Percentiles rank a stretch among this genome's conserved stretches.
These are phyloP conservation scores for Hordeum vulgare DNA, from an alignment of 176 grass and related monocot species.

Conservation along the genomic window DNA sequence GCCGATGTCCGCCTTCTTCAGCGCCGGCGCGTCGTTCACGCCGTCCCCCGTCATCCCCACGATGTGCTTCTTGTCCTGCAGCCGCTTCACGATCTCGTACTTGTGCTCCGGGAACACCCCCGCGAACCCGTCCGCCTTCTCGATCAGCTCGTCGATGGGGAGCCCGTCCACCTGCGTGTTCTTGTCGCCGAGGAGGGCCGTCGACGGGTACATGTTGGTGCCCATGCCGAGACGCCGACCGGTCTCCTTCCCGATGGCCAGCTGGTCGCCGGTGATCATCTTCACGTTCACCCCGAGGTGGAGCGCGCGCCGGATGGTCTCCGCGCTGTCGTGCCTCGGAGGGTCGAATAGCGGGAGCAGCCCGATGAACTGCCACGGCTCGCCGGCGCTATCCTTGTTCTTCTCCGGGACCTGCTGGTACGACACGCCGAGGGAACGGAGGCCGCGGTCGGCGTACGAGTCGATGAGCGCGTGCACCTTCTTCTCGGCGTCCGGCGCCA, in stretches of 20 bases:
- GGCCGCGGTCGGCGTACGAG: conserved; percentile 67
- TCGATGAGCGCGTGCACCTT: conserved; percentile 63
- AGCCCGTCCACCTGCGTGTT: conserved; percentile 47
- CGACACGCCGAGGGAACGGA: conserved; percentile 67
- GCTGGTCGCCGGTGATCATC: conserved; percentile 99
- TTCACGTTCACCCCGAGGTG: conserved; percentile 83
- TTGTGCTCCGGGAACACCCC: conserved; percentile 97
- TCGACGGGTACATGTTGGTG: conserved; percentile 94
- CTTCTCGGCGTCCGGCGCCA: conserved; percentile 47
- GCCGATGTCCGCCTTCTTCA: conserved; percentile 96
- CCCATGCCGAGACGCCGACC: conserved; percentile 87
- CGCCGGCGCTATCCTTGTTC: conserved; percentile 68
- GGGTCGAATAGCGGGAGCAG: conserved; percentile 85
- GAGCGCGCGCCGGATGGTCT: conserved; percentile 84
- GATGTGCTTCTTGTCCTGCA: conserved; percentile 83
- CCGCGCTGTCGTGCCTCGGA: conserved; percentile 82
- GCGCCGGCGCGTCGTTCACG: conserved; percentile 88
- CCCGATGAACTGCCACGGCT: conserved; percentile 75
- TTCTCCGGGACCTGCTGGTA: conserved; percentile 70
- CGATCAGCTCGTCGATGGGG: conserved; percentile 86
- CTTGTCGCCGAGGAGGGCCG: conserved; percentile 74
- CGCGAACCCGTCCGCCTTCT: conserved; percentile 88
- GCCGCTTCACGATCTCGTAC: conserved; percentile 91
- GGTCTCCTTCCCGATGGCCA: conserved; percentile 88
- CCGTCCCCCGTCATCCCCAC: conserved; percentile 88